A percentile compares a stretch with the other conserved stretches of the same genome.
phyloP scores from a whole-genome alignment of 2,329 filamentous ascomycete genomes.

The Microsporum audouinii region DNA sequence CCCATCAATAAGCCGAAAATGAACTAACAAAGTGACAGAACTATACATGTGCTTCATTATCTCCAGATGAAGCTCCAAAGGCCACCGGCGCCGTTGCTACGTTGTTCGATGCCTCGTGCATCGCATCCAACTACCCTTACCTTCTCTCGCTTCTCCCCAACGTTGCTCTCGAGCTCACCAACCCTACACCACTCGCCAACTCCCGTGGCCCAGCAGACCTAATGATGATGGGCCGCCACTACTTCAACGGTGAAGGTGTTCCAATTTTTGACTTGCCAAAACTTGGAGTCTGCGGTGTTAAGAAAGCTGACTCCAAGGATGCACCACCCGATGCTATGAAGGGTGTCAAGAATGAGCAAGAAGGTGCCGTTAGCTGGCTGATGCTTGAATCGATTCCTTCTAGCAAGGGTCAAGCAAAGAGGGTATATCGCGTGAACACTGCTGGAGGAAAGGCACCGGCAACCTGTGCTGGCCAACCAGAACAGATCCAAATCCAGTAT shows the following conservation, averaged over 20 bases:
- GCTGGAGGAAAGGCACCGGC: slow-evolving; percentile 66
- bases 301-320: slow-evolving; percentile 48
- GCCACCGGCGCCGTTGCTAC: slow-evolving; percentile 64
- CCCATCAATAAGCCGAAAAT: not conserved
- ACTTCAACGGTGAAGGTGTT: slow-evolving; percentile 58
- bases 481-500: slow-evolving; percentile 64
- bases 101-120: slow-evolving; percentile 79
- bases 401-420: slow-evolving; percentile 53
- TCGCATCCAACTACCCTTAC: slow-evolving; percentile 57
- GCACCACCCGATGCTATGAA: slow-evolving; percentile 52
- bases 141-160: slow-evolving; percentile 54
- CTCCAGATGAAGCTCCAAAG: slow-evolving; percentile 50
- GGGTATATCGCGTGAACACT: slow-evolving; percentile 75
- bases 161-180: slow-evolving; percentile 45
- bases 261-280: slow-evolving; percentile 65
- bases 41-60: slow-evolving; percentile 66
- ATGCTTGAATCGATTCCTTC: slow-evolving; percentile 48
- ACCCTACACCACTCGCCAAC: slow-evolving; percentile 22
- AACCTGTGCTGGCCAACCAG: slow-evolving; percentile 55
- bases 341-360: slow-evolving; percentile 48
- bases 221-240: slow-evolving; percentile 64
- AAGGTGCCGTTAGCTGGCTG: slow-evolving; percentile 69
- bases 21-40: slow-evolving; percentile 45
- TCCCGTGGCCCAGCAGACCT: slow-evolving; percentile 47
- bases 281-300: slow-evolving; percentile 51